Evolutionary conservation across 805 yeast genomes (phyloP), one percentile per base, ranked within the genome.

Genomic region (Yamadazyma ubonensis): DNA sequence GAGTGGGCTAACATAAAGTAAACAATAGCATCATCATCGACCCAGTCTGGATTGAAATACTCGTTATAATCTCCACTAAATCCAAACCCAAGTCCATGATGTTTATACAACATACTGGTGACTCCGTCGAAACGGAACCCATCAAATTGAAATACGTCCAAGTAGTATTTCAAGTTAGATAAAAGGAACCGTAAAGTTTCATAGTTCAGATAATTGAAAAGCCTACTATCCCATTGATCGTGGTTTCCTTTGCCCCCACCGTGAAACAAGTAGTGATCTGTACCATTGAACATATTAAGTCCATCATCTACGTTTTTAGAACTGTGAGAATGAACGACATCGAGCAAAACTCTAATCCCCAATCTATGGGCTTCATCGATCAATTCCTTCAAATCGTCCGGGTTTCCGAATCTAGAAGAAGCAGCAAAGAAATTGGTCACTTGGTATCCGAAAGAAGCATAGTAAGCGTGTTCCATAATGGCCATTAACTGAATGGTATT

Each of bases 71-170:
- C 89, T 37, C 99, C 99, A 43, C 89, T 79, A 60, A 91, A 91
- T 0, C 89, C 89, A 34, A 81, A 81, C 40, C 96, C 93, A 39
- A 87, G 76, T 33, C 99, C 99, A 61, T 91, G 99, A 58, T 91
- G 98, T 32, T 75, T 59, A 59, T 91, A 91, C 23, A 91, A 68
- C 96, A 91, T 90, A 39, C 88, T 78, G 17, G 98, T 91, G 36
- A 91, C 96, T 47, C 99, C 99, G 60, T 91, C 99, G 51, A 91
- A 91, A 55, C 99, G 73, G 67, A 90, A 91, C 4, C 99, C 99
- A 55, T 91, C 99, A 61, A 91, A 91, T 42, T 79, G 73, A 62
- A 80, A 91, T 46, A 79, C 87, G 39, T 89, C 95, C 36, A 89
- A 65, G 62, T 79, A 93, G 59, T 76, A 91, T 42, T 89, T 84